Percentiles rank a stretch among this genome's conserved stretches.
phyloP scores from a whole-genome alignment of 225 moss, liverwort and hornwort species.

The Marchantia paleacea region DNA sequence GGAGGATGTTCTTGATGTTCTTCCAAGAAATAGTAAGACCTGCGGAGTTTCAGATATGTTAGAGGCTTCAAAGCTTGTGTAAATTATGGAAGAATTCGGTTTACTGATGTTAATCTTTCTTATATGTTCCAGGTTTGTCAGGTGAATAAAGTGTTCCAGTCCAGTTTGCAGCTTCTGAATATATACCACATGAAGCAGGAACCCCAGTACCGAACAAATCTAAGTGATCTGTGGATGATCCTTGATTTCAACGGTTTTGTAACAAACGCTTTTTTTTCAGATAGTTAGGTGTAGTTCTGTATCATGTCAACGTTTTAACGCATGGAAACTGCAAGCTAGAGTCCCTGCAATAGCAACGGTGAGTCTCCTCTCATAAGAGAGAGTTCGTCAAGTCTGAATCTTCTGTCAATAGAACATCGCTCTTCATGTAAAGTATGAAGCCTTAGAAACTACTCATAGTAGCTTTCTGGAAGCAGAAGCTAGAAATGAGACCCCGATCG shows the following conservation, averaged over 20 bases:
- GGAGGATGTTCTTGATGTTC: background rate
- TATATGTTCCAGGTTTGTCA: slow-evolving; percentile 54
- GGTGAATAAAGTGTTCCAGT: slow-evolving; percentile 69
- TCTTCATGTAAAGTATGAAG: background rate
- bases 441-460: background rate
- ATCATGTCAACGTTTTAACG: background rate
- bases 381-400: background rate
- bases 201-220: slow-evolving; percentile 61
- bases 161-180: slow-evolving; percentile 57
- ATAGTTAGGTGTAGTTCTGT: slow-evolving; percentile 8
- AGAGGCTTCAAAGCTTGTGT: no score
- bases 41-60: background rate
- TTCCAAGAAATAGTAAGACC: background rate
- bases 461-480: background rate
- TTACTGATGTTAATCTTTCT: background rate
- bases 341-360: background rate
- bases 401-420: background rate
- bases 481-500: background rate
- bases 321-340: background rate
- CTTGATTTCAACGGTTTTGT: slow-evolving; percentile 87
- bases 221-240: slow-evolving; percentile 88
- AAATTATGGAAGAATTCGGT: no score
- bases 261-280: slow-evolving; percentile 22
- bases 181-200: slow-evolving; percentile 59
- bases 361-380: background rate